phyloP scores from a whole-genome alignment of 441 rosid species.

The Eutrema salsugineum region DNA sequence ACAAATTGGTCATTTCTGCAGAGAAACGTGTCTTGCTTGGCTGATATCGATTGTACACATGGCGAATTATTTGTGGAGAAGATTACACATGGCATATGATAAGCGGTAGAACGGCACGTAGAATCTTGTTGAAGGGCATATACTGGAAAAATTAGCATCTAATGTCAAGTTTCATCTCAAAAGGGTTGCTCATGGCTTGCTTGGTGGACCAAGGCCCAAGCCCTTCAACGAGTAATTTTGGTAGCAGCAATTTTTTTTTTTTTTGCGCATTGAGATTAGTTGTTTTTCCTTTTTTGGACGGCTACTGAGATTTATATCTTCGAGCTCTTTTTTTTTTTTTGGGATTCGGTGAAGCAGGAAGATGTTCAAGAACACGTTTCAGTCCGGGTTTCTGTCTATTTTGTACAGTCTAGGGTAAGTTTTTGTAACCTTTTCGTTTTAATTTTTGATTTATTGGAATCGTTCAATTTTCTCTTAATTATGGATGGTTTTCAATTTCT shows the following conservation, averaged over 20 bases:
- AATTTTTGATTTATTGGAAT: neutral
- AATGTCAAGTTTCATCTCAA: neutral
- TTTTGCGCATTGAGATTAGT: too few relatives aligned
- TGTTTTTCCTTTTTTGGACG: too few relatives aligned
- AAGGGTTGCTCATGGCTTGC: neutral
- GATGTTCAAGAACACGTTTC: conserved; percentile 97
- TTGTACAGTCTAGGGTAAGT: conserved; percentile 86
- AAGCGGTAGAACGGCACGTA: conserved; percentile 22
- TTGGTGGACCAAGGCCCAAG: conserved; percentile 14
- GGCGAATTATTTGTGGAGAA: conserved; percentile 11
- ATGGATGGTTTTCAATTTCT: conserved; percentile 1
- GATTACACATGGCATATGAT: neutral
- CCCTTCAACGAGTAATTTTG: neutral
- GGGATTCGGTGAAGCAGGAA: conserved; percentile 17
- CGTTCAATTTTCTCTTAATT: neutral
- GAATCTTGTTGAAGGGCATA: neutral
- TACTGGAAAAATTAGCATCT: neutral
- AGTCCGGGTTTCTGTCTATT: conserved; percentile 92
- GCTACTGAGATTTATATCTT: neutral
- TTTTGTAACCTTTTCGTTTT: neutral
- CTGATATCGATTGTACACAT: conserved; percentile 7
- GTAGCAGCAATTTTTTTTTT: neutral
- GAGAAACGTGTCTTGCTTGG: conserved; percentile 25
- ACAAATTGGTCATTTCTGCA: neutral
- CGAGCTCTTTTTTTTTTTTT: neutral